These are phyloP conservation scores for Pueraria montana DNA, from an alignment of 306 rosid species.

Conservation along the genomic window DNA sequence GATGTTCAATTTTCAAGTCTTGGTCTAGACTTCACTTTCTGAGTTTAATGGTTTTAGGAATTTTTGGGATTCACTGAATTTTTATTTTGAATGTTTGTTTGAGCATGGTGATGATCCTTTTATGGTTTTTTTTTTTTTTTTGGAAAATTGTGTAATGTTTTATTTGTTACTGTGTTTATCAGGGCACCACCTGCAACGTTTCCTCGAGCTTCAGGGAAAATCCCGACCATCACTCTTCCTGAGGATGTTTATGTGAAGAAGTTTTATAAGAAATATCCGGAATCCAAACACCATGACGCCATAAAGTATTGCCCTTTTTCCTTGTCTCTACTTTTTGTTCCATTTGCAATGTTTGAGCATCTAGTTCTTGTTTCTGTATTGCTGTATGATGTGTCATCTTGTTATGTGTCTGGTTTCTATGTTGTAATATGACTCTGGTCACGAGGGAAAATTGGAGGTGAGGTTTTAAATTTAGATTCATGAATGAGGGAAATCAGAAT, in stretches of 20 bases:
- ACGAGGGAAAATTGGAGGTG: constrained; percentile 18
- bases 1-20: neutral
- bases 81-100: constrained; percentile 3
- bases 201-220: constrained; percentile 71
- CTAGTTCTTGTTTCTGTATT: constrained; percentile 14
- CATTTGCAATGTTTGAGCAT: constrained; percentile 17
- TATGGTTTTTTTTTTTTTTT: neutral
- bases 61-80: neutral
- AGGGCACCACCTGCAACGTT: constrained; percentile 90
- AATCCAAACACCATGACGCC: constrained; percentile 75
- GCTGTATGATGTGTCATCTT: constrained; percentile 12
- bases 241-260: constrained; percentile 82
- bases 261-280: constrained; percentile 80
- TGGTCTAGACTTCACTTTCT: neutral
- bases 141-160: constrained; percentile 8
- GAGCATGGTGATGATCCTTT: neutral
- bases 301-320: constrained; percentile 66
- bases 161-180: constrained; percentile 40
- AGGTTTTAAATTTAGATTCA: constrained; percentile 21
- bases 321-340: constrained; percentile 30
- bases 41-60: neutral
- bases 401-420: constrained; percentile 33
- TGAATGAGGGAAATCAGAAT: constrained; percentile 22
- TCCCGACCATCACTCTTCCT: constrained; percentile 77
- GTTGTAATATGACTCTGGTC: neutral